Conservation (phyloP, 768 basidiomycete species). For the Rhodotorula babjevae region DNA sequence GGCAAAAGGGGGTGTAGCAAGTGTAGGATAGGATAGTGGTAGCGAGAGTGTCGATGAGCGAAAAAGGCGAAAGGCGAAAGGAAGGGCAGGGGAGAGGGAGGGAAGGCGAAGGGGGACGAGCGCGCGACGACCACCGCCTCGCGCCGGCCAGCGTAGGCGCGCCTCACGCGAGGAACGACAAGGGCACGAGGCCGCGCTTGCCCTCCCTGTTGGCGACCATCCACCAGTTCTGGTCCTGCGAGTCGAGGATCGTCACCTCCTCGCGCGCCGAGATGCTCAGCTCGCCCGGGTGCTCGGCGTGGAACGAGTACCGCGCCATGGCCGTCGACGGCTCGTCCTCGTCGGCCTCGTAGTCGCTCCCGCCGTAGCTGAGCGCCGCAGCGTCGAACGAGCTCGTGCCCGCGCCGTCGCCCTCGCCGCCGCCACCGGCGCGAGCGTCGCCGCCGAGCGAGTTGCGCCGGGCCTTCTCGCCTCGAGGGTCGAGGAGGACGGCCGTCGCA, state of each 20-base stretch:
- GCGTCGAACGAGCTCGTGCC: conserved; percentile 15
- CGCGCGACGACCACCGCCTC: too few species aligned
- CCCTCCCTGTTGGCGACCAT: conserved; percentile 22
- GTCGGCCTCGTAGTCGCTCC: conserved; percentile 39
- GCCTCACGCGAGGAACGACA: conserved; percentile 16
- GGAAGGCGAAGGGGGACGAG: not conserved
- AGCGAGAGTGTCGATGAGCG: not conserved
- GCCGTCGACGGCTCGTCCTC: conserved; percentile 38
- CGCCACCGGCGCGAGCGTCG: not conserved
- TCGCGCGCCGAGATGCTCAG: conserved; percentile 45
- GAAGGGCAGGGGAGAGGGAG: not conserved
- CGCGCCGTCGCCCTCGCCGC: not conserved
- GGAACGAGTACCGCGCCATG: conserved; percentile 43
- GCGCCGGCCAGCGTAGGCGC: too few species aligned
- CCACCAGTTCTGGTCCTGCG: conserved; percentile 34
- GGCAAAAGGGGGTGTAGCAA: not conserved
- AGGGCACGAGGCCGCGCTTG: conserved; percentile 25
- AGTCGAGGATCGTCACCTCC: conserved; percentile 43
- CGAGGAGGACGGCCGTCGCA: conserved; percentile 42
- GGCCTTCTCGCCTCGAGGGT: conserved; percentile 32
- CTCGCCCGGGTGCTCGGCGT: conserved; percentile 47
- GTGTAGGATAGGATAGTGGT: too few species aligned
- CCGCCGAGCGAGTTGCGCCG: conserved; percentile 22
- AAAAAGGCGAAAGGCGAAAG: not conserved
- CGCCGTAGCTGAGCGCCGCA: conserved; percentile 32